Percentiles rank a stretch among this genome's conserved stretches.
These are phyloP conservation scores for Thecaphora frezii DNA, from an alignment of 1,284 basidiomycete species.

Conservation along the genomic window DNA sequence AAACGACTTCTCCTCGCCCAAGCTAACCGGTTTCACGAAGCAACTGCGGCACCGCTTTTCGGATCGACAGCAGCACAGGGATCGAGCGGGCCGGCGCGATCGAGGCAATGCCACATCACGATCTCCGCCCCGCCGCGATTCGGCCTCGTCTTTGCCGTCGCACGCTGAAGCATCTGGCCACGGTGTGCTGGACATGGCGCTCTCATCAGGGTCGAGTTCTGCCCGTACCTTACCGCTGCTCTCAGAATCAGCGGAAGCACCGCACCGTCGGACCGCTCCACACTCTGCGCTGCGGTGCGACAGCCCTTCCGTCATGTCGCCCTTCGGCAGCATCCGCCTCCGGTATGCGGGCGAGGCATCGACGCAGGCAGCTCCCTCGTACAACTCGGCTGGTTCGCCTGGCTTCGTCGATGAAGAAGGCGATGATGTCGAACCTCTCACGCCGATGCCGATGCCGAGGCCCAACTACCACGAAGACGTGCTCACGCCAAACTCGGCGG, in stretches of 20 bases:
- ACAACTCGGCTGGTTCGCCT: background rate
- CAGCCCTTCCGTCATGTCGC: slow-evolving; percentile 15
- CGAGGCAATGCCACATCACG: too few relatives aligned
- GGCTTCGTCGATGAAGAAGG: background rate
- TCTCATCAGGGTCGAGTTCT: background rate
- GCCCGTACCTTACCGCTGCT: background rate
- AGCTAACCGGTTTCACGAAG: too few relatives aligned
- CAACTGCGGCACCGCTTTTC: too few relatives aligned
- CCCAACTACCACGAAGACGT: background rate
- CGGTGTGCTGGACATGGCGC: background rate
- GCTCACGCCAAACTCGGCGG: slow-evolving; percentile 28
- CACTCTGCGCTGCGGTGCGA: slow-evolving; percentile 19
- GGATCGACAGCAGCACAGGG: too few relatives aligned
- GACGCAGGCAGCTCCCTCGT: background rate
- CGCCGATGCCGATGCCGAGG: background rate
- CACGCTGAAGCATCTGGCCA: background rate
- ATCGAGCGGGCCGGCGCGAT: too few relatives aligned
- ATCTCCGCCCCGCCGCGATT: background rate
- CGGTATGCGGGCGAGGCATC: background rate
- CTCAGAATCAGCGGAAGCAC: background rate
- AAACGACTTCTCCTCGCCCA: too few relatives aligned
- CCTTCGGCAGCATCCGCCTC: slow-evolving; percentile 22
- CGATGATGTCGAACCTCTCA: slow-evolving; percentile 15
- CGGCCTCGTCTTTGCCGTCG: background rate
- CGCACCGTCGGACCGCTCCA: too few relatives aligned